phyloP scores from a whole-genome alignment of 768 basidiomycete species.

The Agaricus bisporus region DNA sequence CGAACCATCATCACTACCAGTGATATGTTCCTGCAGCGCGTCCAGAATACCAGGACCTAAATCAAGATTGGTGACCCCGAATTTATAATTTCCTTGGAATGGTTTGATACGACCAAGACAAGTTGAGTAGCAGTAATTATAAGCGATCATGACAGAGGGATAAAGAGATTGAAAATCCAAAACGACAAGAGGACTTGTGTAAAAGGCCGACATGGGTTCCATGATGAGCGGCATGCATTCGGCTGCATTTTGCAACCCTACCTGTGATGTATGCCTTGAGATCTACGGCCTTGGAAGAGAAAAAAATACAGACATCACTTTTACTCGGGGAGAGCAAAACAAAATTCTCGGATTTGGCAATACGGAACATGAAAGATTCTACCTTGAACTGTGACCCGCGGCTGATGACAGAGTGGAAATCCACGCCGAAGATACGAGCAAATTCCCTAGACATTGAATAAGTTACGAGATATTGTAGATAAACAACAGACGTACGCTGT shows the following conservation, averaged over 20 bases:
- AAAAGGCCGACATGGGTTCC: constrained; percentile 92
- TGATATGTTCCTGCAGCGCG: constrained; percentile 70
- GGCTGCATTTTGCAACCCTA: constrained; percentile 92
- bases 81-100: constrained; percentile 85
- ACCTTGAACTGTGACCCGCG: constrained; percentile 99
- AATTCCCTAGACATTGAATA: constrained; percentile 64
- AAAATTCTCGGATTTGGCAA: constrained; percentile 93
- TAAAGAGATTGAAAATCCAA: constrained; percentile 96
- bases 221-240: constrained; percentile 94
- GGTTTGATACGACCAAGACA: constrained; percentile 84
- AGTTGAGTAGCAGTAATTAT: constrained; percentile 97
- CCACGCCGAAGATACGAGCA: constrained; percentile 94
- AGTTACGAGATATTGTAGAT: not conserved
- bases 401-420: constrained; percentile 92
- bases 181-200: constrained; percentile 87
- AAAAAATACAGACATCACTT: constrained; percentile 52
- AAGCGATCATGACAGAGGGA: constrained; percentile 97
- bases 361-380: constrained; percentile 97
- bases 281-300: not conserved
- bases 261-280: constrained; percentile 39
- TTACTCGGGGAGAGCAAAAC: constrained; percentile 87
- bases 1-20: constrained; percentile 38
- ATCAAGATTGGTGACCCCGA: constrained; percentile 76
- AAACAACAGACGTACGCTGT: constrained; percentile 61
- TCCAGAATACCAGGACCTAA: constrained; percentile 63